Base-by-base conservation (phyloP, 495 filamentous ascomycete species). In the Penicillium herquei region DNA sequence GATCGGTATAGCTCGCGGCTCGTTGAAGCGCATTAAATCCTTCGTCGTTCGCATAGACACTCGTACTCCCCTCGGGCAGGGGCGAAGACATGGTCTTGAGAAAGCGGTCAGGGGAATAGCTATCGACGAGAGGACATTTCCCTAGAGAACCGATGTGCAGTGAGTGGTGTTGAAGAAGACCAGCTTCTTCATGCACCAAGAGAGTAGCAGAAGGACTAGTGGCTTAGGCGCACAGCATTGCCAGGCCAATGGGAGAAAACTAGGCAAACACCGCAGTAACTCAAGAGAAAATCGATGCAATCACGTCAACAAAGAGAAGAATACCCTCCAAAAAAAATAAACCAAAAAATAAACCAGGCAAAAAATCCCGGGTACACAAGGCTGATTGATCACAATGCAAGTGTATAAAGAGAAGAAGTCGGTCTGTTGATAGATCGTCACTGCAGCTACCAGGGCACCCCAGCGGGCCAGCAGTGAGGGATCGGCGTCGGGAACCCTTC, bases 1-100 rank as follows among this genome's bases (percentile, higher is more conserved):
- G 68, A 50, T 78, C 68, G 51, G 72, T 71, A 52, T 73, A 78
- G 58, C 76, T 78, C 26, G 76, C 74, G 39, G 76, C 68, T 45
- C 72, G 72, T 16, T 65, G 66, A 40, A 73, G 47, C 18, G 63
- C 55, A 56, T 59, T 48, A 49, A 61, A 57, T 32, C 63, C 62
- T 39, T 66, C 69, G 56, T 70, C 67, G 46, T 61, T 61, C 9
- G 54, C 41, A 41, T 57, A 64, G 48, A 49, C 56, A 43, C 52
- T 63, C 39, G 61, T 52, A 18, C 59, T 54, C 49, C 12, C 34
- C 34, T 69, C 65, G 52, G 58, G 52, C 14, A 58, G 64, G 49
- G 64, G 60, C 58, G 65, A 62, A 64, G 73, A 69, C 71, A 75
- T 75, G 61, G 57, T 73, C 64, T 57, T 49, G 40, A 16, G 35